Evolutionary conservation across 2,329 filamentous ascomycete species (phyloP), one percentile per base, ranked within the genome.

Genomic region (Coniochaeta prunicola): DNA sequence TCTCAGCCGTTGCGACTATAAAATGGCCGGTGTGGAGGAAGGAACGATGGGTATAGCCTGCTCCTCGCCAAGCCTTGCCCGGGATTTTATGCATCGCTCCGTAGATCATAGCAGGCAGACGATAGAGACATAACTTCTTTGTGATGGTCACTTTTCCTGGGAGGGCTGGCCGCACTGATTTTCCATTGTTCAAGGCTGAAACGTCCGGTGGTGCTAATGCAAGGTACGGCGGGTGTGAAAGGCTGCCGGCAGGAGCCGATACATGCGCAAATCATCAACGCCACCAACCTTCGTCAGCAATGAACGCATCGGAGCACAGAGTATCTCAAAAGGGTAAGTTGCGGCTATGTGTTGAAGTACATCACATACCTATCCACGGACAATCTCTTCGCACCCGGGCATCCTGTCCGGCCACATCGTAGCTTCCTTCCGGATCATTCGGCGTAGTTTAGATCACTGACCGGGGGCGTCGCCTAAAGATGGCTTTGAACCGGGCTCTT

Each of bases 191-290:
- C 31, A 21, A 4, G 53, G 53, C 53, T 55, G 30, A 34, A 34
- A 34, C 34, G 30, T 36, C n/a, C 19, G 2, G 28, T 50, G 38
- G 55, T 58, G 57, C 63, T 64, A 64, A 64, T 64, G 63, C 63
- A 64, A 64, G 63, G 63, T 60, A 63, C 61, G 34, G 24, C 45
- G 45, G 45, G 45, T 28, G 24, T 50, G 30, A 42, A 45, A 53
- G 17, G 33, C 38, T 53, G 45, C 45, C 45, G 45, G 45, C 45
- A 50, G 45, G 45, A 50, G 45, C 45, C 45, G 45, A 50, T 26
- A 50, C 15, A 30, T 21, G 21, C 15, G 45, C 45, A 50, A 36
- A 36, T 53, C 40, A 50, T 30, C 45, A 50, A 50, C n/a, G 45
- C 45, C 45, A 30, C n/a, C n/a, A n/a, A n/a, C n/a, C n/a, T n/a